Evolutionary conservation across 2,329 filamentous ascomycete genomes (phyloP).

Genomic region (Ophiostoma populinum): DNA sequence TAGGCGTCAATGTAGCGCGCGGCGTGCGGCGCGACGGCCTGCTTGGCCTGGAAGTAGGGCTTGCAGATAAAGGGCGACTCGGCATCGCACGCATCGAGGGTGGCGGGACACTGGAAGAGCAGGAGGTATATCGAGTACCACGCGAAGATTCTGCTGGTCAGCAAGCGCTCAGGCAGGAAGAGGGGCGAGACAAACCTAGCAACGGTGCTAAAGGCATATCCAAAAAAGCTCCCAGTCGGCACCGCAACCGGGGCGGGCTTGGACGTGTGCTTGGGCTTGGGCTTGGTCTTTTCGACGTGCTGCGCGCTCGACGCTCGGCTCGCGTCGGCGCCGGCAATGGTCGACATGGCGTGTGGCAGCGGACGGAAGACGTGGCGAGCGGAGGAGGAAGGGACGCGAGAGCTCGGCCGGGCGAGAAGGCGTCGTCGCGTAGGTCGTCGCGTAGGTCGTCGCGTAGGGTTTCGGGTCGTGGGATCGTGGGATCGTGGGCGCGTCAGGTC

Average conservation of each 20-base stretch:
- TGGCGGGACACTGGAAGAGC: slow-evolving; percentile 65
- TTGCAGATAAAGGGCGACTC: slow-evolving; percentile 64
- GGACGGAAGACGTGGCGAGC: not conserved
- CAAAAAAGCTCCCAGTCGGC: slow-evolving; percentile 1
- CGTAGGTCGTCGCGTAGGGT: not conserved
- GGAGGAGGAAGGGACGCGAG: not conserved
- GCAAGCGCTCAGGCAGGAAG: not conserved
- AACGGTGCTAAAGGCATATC: slow-evolving; percentile 4
- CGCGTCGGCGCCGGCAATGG: too few relatives aligned
- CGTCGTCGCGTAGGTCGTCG: not conserved
- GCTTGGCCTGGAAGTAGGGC: slow-evolving; percentile 55
- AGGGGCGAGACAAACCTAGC: slow-evolving; percentile 3
- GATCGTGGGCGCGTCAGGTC: too few relatives aligned
- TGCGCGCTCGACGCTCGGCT: slow-evolving; percentile 2
- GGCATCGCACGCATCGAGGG: slow-evolving; percentile 47
- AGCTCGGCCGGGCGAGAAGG: not conserved
- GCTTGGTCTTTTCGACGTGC: not conserved
- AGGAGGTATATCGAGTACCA: slow-evolving; percentile 79
- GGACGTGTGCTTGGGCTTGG: not conserved
- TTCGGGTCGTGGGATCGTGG: too few relatives aligned
- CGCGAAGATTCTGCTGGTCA: slow-evolving; percentile 45
- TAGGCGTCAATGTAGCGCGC: slow-evolving; percentile 77
- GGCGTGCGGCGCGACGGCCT: slow-evolving; percentile 51
- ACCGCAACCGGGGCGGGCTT: not conserved
- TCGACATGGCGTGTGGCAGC: slow-evolving; percentile 3